Evolutionary conservation across 2,329 filamentous ascomycete genomes (phyloP).

Genomic region (Cryphonectria carpinicola): DNA sequence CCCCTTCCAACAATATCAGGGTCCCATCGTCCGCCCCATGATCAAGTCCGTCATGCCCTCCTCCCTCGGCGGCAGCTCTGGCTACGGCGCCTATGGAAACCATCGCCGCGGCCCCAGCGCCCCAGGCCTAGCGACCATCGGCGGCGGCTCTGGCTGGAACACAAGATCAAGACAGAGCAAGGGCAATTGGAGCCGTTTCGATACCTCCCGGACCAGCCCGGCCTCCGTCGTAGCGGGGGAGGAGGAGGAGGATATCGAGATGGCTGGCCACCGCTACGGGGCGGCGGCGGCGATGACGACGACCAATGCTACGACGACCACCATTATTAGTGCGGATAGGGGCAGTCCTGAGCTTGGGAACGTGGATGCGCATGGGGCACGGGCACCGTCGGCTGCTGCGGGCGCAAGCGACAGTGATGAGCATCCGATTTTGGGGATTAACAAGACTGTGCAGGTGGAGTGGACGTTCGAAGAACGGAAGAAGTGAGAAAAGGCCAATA

Average conservation of each 20-base stretch:
- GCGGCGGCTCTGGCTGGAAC: slow-evolving; percentile 7
- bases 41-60: slow-evolving; percentile 23
- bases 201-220: not conserved
- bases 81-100: slow-evolving; percentile 5
- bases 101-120: not conserved
- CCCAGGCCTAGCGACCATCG: slow-evolving; percentile 14
- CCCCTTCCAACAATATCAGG: not conserved
- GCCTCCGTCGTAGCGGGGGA: not conserved
- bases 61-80: slow-evolving; percentile 1
- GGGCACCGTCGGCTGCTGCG: not conserved
- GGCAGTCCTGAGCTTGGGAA: not conserved
- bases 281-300: not conserved
- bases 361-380: not conserved
- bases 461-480: slow-evolving; percentile 9
- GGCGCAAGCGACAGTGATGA: slow-evolving; percentile 15
- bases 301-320: not conserved
- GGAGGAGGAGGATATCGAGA: slow-evolving; percentile 11
- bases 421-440: slow-evolving; percentile 19
- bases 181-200: slow-evolving; percentile 15
- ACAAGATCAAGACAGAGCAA: slow-evolving; percentile 3
- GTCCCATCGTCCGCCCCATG: slow-evolving; percentile 14
- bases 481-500: not conserved
- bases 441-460: slow-evolving; percentile 16
- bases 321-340: not conserved
- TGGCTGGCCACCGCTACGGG: not conserved